A percentile compares a stretch with the other conserved stretches of the same genome.
Conservation (phyloP, 2,329 filamentous ascomycete species). For the Sclerotiophoma versabilis region DNA sequence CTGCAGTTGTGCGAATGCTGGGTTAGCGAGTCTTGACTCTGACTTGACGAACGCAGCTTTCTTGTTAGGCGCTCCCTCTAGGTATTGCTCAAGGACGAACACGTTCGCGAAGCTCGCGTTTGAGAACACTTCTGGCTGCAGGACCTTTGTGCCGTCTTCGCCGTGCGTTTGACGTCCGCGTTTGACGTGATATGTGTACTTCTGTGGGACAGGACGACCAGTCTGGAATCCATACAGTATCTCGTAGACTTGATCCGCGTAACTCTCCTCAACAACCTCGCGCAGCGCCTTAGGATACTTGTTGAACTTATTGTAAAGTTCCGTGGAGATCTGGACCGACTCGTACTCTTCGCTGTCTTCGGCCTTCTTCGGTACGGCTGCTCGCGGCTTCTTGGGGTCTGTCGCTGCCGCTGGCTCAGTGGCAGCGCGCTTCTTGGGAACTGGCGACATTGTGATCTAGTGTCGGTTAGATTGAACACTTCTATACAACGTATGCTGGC, state of each 20-base stretch:
- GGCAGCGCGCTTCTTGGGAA: neutral
- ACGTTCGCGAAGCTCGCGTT: neutral
- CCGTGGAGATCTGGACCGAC: neutral
- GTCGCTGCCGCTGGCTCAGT: neutral
- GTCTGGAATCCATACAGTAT: neutral
- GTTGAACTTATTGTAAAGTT: neutral
- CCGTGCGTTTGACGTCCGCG: neutral
- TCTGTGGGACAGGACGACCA: neutral
- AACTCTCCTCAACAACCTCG: neutral
- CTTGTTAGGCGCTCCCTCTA: neutral
- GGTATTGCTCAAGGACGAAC: neutral
- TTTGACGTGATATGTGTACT: neutral
- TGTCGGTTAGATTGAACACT: neutral
- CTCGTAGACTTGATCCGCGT: neutral
- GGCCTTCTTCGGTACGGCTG: neutral
- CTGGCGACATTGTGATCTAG: neutral
- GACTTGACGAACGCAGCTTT: neutral
- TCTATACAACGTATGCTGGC: neutral
- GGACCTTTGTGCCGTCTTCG: neutral
- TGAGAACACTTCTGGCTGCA: neutral
- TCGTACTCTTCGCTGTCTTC: neutral
- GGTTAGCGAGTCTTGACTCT: neutral
- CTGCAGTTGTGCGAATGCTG: neutral
- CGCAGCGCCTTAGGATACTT: neutral
- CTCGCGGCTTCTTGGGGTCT: neutral